These are phyloP conservation scores for Teunomyces aglyptinius DNA, from an alignment of 805 yeast species.

Conservation along the genomic window DNA sequence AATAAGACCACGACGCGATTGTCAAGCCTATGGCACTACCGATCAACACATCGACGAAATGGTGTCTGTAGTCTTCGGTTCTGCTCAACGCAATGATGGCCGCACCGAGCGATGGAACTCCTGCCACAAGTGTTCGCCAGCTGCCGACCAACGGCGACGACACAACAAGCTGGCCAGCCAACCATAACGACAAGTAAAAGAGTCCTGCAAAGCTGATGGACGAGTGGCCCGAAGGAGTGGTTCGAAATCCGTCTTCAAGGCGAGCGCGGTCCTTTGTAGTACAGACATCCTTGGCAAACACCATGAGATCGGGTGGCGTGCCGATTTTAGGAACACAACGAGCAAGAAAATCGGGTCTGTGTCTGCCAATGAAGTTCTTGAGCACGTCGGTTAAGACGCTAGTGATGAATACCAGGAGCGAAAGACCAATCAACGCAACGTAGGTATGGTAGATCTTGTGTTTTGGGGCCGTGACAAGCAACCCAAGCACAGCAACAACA, in stretches of 20 bases:
- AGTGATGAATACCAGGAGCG: constrained; percentile 25
- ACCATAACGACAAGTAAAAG: constrained; percentile 56
- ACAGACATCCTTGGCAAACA: constrained; percentile 43
- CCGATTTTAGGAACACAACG: constrained; percentile 29
- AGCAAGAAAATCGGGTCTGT: constrained; percentile 33
- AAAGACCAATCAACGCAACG: constrained; percentile 29
- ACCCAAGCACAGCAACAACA: constrained; percentile 15
- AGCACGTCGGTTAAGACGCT: constrained; percentile 37
- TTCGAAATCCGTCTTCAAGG: constrained; percentile 38
- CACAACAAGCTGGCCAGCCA: constrained; percentile 59
- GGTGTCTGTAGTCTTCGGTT: constrained; percentile 92
- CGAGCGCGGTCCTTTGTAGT: constrained; percentile 43
- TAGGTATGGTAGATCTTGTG: constrained; percentile 46
- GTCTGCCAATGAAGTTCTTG: constrained; percentile 31
- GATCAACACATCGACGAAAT: constrained; percentile 75
- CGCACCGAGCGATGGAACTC: constrained; percentile 66
- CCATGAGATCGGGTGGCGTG: constrained; percentile 25
- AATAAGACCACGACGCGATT: constrained; percentile 58
- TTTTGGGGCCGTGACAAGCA: constrained; percentile 45
- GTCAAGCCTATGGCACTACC: constrained; percentile 69
- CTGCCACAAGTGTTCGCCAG: constrained; percentile 58
- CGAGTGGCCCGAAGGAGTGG: constrained; percentile 43
- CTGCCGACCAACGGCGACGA: constrained; percentile 51
- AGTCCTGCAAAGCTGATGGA: constrained; percentile 35
- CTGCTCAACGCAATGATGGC: constrained; percentile 76